These are phyloP conservation scores for Kodamaea jinghongensis DNA, from an alignment of 805 yeast genomes.

Conservation along the genomic window DNA sequence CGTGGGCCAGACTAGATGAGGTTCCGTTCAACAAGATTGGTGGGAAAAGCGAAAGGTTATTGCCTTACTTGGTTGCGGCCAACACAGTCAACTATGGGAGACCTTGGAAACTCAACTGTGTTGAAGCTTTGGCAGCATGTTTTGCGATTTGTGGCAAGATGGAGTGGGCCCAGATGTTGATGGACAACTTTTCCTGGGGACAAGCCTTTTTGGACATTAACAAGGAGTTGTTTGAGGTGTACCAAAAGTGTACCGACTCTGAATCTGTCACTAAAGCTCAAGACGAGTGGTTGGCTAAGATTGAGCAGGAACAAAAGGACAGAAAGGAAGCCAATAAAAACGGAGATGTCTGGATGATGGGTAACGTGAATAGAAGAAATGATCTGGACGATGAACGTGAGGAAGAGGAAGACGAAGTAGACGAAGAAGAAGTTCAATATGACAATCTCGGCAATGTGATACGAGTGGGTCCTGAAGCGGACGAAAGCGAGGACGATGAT, in stretches of 20 bases:
- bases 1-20: conserved; percentile 98
- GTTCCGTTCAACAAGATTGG: conserved; percentile 94
- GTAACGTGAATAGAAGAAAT: conserved; percentile 62
- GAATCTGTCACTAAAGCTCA: conserved; percentile 72
- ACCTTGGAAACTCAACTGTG: conserved; percentile 95
- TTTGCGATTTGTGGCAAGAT: conserved; percentile 88
- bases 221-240: conserved; percentile 69
- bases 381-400: conserved; percentile 15
- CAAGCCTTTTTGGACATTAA: conserved; percentile 81
- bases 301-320: conserved; percentile 64
- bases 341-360: conserved; percentile 74
- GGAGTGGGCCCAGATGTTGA: conserved; percentile 81
- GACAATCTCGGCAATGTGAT: conserved; percentile 6
- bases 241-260: conserved; percentile 77
- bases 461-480: conserved; percentile 11
- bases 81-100: conserved; percentile 96
- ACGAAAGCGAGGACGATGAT: conserved; percentile 11
- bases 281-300: conserved; percentile 63
- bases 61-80: conserved; percentile 94
- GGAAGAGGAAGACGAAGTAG: conserved; percentile 18
- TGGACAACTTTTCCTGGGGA: conserved; percentile 91
- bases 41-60: conserved; percentile 78
- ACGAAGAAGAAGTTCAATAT: conserved; percentile 14
- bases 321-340: conserved; percentile 52
- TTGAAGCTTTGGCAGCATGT: conserved; percentile 96